Percentiles rank a stretch among this genome's conserved stretches.
Conservation (phyloP, 768 basidiomycete genomes). For the Lyophyllum atratum region DNA sequence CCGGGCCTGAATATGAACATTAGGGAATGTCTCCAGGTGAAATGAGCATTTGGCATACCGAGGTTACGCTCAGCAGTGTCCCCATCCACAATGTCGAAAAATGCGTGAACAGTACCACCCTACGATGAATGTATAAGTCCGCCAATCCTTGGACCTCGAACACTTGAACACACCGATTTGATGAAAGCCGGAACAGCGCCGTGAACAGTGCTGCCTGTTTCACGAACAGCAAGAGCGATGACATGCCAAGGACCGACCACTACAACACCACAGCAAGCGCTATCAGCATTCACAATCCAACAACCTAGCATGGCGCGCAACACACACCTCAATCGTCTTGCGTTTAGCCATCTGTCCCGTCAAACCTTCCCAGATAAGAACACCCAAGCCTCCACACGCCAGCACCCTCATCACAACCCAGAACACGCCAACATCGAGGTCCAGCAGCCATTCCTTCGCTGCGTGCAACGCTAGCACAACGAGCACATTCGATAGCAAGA, state of each 20-base stretch:
- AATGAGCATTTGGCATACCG: conserved; percentile 35
- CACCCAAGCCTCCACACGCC: conserved; percentile 69
- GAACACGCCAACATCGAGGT: conserved; percentile 68
- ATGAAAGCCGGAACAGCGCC: conserved; percentile 67
- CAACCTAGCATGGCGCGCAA: conserved; percentile 3
- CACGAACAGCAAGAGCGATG: conserved; percentile 67
- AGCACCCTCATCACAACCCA: conserved; percentile 78
- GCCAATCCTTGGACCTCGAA: neutral
- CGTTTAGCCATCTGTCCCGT: conserved; percentile 56
- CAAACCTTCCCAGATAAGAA: conserved; percentile 58
- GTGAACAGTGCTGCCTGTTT: conserved; percentile 69
- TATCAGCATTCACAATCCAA: conserved; percentile 7
- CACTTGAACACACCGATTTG: conserved; percentile 54
- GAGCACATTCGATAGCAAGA: conserved; percentile 62
- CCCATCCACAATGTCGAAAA: conserved; percentile 71
- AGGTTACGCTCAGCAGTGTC: conserved; percentile 47
- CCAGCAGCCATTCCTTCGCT: conserved; percentile 67
- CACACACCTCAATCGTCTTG: conserved; percentile 60
- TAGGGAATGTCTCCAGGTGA: neutral
- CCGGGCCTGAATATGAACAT: conserved; percentile 41
- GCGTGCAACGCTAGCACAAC: conserved; percentile 64
- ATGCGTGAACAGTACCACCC: conserved; percentile 69
- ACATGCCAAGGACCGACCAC: conserved; percentile 74
- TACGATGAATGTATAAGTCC: conserved; percentile 27
- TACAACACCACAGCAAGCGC: conserved; percentile 27